These are phyloP conservation scores for Leccinum sublutescens DNA, from an alignment of 768 basidiomycete species.

Conservation along the genomic window DNA sequence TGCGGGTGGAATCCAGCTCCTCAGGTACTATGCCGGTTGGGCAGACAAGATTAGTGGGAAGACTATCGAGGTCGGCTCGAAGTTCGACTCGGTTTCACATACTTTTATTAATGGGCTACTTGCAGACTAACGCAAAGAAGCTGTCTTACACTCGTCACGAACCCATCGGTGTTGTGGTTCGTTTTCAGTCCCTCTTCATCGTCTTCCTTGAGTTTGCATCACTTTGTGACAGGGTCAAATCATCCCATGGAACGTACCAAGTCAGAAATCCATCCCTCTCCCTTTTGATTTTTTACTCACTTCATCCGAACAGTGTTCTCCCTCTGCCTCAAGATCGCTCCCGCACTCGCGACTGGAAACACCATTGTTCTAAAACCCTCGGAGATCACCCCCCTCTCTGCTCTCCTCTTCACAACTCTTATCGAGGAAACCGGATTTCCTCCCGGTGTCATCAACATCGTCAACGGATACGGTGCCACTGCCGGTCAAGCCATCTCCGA, in stretches of 20 bases:
- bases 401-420: constrained; percentile 6
- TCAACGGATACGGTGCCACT: constrained; percentile 8
- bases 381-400: constrained; percentile 9
- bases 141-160: constrained; percentile 12
- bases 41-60: constrained; percentile 13
- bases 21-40: constrained; percentile 15
- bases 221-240: constrained; percentile 8
- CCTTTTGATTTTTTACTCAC: neutral
- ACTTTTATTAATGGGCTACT: neutral
- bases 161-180: constrained; percentile 12
- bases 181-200: neutral
- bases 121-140: constrained; percentile 5
- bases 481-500: constrained; percentile 12
- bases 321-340: constrained; percentile 9
- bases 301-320: constrained; percentile 1
- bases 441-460: constrained; percentile 8
- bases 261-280: neutral
- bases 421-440: constrained; percentile 10
- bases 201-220: neutral
- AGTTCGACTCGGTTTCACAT: neutral
- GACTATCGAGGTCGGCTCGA: constrained; percentile 1
- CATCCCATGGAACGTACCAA: constrained; percentile 13
- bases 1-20: neutral
- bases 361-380: constrained; percentile 13
- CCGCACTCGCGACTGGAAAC: constrained; percentile 11